Evolutionary conservation across 225 moss, liverwort and hornwort species (phyloP).

Genomic region (Pseudoscleropodium purum): DNA sequence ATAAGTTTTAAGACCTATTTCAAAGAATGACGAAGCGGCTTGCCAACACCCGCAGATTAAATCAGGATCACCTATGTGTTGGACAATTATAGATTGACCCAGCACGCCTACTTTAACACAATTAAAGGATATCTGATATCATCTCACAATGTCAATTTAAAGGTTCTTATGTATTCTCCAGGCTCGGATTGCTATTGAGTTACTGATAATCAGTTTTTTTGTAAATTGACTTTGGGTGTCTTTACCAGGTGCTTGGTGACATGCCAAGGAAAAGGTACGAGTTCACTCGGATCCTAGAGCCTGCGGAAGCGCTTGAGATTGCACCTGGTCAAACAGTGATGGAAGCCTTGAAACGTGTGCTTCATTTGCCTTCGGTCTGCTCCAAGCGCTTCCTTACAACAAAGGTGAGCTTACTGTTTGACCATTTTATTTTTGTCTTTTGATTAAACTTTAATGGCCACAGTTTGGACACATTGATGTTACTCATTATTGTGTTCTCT

Average conservation of each 20-base stretch:
- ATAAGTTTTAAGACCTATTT: background rate
- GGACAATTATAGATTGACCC: background rate
- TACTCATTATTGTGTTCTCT: background rate
- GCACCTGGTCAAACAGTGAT: conserved; percentile 72
- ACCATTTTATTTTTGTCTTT: background rate
- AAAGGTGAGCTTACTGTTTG: conserved; percentile 41
- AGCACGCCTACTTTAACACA: background rate
- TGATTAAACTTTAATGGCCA: background rate
- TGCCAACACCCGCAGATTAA: background rate
- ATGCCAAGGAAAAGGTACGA: conserved; percentile 90
- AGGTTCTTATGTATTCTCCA: background rate
- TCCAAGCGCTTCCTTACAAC: conserved; percentile 94
- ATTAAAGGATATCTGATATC: background rate
- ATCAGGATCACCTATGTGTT: background rate
- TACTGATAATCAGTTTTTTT: background rate
- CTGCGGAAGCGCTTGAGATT: conserved; percentile 65
- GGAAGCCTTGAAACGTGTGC: conserved; percentile 80
- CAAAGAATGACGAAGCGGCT: background rate
- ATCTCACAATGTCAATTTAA: background rate
- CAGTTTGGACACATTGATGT: background rate
- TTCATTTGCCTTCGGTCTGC: conserved; percentile 80
- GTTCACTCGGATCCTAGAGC: conserved; percentile 51
- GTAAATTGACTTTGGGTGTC: background rate
- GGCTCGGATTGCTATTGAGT: background rate
- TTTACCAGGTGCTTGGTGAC: conserved; percentile 78